Evolutionary conservation across 495 filamentous ascomycete genomes (phyloP).

Genomic region (Beverwykella pulmonaria): DNA sequence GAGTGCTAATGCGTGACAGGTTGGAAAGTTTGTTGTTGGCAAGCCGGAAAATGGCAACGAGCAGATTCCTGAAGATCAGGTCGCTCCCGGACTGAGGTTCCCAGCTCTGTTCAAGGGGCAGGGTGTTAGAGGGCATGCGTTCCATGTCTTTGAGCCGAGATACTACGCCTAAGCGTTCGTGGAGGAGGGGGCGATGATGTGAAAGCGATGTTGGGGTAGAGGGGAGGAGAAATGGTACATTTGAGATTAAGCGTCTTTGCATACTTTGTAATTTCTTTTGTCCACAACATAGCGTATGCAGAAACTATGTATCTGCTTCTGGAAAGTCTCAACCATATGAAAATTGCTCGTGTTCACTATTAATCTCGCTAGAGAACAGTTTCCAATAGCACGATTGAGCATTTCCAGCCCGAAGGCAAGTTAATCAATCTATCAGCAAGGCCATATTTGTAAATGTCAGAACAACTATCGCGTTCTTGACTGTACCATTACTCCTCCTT

Average conservation of each 20-base stretch:
- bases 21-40: slow-evolving; percentile 93
- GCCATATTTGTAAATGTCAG: too few species aligned
- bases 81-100: slow-evolving; percentile 78
- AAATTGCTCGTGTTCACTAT: too few species aligned
- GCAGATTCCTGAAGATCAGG: slow-evolving; percentile 64
- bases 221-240: not conserved
- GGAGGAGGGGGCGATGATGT: not conserved
- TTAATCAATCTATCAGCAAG: too few species aligned
- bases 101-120: slow-evolving; percentile 83
- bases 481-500: slow-evolving; percentile 1
- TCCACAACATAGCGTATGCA: not conserved
- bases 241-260: not conserved
- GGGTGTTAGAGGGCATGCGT: slow-evolving; percentile 85
- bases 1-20: slow-evolving; percentile 49
- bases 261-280: slow-evolving; percentile 1
- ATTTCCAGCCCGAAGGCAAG: too few species aligned
- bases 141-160: slow-evolving; percentile 95
- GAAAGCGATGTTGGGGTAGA: too few species aligned
- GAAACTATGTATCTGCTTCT: not conserved
- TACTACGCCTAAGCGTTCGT: slow-evolving; percentile 44
- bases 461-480: too few species aligned
- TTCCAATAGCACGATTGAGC: too few species aligned
- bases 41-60: slow-evolving; percentile 63
- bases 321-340: too few species aligned
- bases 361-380: too few species aligned